These are phyloP conservation scores for Paraphoma sp. DNA, from an alignment of 2,329 filamentous ascomycete species.

Conservation along the genomic window DNA sequence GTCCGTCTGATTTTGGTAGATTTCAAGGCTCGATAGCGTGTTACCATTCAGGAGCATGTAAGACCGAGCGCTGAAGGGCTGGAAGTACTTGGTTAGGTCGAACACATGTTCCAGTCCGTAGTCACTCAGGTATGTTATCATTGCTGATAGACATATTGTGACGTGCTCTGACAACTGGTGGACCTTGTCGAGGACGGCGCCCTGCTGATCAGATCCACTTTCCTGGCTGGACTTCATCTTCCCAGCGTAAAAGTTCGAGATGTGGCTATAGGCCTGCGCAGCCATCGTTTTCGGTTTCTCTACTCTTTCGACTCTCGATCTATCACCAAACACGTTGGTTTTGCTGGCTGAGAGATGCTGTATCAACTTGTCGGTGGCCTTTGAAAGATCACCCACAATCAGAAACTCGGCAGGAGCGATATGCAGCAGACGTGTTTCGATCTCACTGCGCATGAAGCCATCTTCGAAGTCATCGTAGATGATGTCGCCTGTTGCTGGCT, in stretches of 20 bases:
- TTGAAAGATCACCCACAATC: constrained; percentile 88
- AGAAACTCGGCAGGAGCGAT: constrained; percentile 96
- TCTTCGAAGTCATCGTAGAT: constrained; percentile 97
- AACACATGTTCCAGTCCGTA: constrained; percentile 96
- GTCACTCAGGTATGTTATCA: constrained; percentile 91
- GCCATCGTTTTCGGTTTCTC: constrained; percentile 80
- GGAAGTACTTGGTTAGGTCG: constrained; percentile 94
- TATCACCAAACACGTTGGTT: constrained; percentile 91
- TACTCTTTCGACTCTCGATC: constrained; percentile 82
- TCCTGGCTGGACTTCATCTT: constrained; percentile 68
- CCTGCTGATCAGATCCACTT: constrained; percentile 45
- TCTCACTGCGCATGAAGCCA: constrained; percentile 94
- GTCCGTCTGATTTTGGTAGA: constrained; percentile 94
- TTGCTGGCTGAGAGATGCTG: constrained; percentile 86
- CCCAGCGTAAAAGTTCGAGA: constrained; percentile 89
- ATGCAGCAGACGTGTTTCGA: constrained; percentile 93
- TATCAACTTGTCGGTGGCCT: constrained; percentile 89
- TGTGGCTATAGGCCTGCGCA: constrained; percentile 84
- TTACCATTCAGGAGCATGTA: constrained; percentile 98
- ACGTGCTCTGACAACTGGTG: constrained; percentile 84
- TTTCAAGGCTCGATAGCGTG: constrained; percentile 89
- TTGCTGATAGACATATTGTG: constrained; percentile 90
- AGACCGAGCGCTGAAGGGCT: constrained; percentile 89
- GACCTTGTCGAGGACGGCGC: constrained; percentile 80
- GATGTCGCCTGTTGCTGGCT: constrained; percentile 93